Evolutionary conservation across 2,329 filamentous ascomycete species (phyloP), one percentile per base, ranked within the genome.

Genomic region (Stachybotrys echinatus): DNA sequence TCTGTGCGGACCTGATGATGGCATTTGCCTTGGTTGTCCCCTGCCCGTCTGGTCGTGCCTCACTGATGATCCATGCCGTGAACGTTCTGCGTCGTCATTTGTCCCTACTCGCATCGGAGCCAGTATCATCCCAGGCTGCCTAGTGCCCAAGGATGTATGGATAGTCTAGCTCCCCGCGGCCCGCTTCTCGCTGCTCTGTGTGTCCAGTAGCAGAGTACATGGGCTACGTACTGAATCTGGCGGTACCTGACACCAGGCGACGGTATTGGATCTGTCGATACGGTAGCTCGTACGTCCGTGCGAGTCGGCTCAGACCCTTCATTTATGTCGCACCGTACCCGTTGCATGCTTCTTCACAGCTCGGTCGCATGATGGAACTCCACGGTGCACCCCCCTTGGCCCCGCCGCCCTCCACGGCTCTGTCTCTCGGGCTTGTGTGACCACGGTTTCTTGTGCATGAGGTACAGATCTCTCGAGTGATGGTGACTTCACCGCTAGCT

Each of bases 401-500:
- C 27, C 27, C 27, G 27, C 27, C 27, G 27, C 27, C 3, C 3
- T 34, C 10, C 27, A 5, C 27, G 14, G 14, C 27, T 5, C 10
- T 34, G 27, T 34, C 10, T 34, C 27, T n/a, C n/a, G n/a, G 27
- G 5, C 27, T 34, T 34, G 27, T 34, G 27, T 34, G 27, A 34
- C 27, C 27, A 34, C 5, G 5, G 27, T 34, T 14, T 34, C 5
- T 34, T 3, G 10, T 34, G 27, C 27, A 34, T 34, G 27, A 34
- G 27, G 27, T 34, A 34, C 27, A 34, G 27, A 34, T 34, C 27
- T 34, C 27, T 34, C 27, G 27, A 20, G 38, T 40, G 38, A 40
- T n/a, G 17, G 38, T 40, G 38, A 40, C 48, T 49, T 50, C 40
- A 50, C 56, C 50, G 50, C 51, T 49, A 55, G 56, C 51, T 42